Evolutionary conservation across 2,329 filamentous ascomycete genomes (phyloP), one percentile per base, ranked within the genome.

Genomic region (Orbilia oligospora): DNA sequence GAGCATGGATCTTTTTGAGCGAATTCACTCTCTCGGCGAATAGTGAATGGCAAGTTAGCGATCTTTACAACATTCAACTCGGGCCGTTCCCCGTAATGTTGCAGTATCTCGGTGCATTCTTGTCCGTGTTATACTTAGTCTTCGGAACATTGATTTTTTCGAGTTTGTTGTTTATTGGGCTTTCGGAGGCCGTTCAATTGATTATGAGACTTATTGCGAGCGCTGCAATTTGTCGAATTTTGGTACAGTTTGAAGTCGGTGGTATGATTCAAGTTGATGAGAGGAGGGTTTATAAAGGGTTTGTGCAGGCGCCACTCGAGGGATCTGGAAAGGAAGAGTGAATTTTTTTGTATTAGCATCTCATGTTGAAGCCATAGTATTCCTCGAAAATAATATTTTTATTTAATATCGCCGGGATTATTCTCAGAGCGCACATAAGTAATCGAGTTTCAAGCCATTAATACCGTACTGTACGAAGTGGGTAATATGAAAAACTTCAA

Each of bases 31-130:
- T n/a, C n/a, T n/a, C n/a, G n/a, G n/a, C n/a, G n/a, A n/a, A n/a
- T n/a, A n/a, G n/a, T n/a, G n/a, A n/a, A n/a, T 70, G 66, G 66
- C 66, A 61, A 30, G 66, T 70, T 14, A 70, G 66, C 66, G 66
- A 70, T 27, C 51, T 70, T 16, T 70, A 70, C 41, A 44, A 70
- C 51, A 44, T 70, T 2, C 27, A 38, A 3, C 53, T 71, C 8
- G 56, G 68, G 1, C 55, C 55, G 30, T 16, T 64, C 0, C 68
- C 55, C 6, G 44, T 71, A 16, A 3, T 41, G 0, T 30, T 71
- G 22, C 68, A 71, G 12, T 71, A 71, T 33, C 20, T 48, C 2
- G 68, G 68, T 9, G 68, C 68, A 5, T 65, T 71, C 20, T 27
- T 71, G 44, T 71, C 68, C 12, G 56, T 71, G 5, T 3, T 71